Base-by-base conservation (phyloP, 73 alveolate genomes). In the Paramecium tetraurelia region DNA sequence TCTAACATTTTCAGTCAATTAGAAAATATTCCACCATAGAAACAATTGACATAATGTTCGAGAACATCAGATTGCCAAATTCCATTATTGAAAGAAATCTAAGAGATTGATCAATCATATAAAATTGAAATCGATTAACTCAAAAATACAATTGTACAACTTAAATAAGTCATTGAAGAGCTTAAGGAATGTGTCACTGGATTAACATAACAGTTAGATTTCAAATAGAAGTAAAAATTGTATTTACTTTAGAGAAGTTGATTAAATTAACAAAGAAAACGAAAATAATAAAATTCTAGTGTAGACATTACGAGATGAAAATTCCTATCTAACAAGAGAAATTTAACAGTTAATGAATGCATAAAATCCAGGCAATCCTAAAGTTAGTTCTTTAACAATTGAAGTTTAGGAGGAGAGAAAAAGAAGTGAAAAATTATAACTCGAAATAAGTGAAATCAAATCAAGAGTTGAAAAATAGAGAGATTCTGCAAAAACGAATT, bases 81-180 rank as follows among this genome's bases (percentile, higher is more conserved):
- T 20, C 90, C 90, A 22, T 80, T 80, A 80, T 80, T 80, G n/a
- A 80, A 80, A 46, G 90, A 80, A 80, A 80, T 80, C 4, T 80
- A 80, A 80, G 90, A 80, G 24, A 80, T 80, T 24, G 90, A 80
- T 43, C 29, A 80, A 24, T 80, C 90, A 44, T 80, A 80, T 22
- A 80, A 43, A 6, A 12, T 20, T 3, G 90, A 80, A 44, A 80
- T 80, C 7, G 90, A 80, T 22, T 44, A 44, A 44, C 24, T 80
- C 24, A 80, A 80, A 31, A 18, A 41, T 31, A 80, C 46, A 10
- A 44, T 80, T 11, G 3, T 31, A 18, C 41, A 80, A 48, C 46
- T 48, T 44, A 80, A 80, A 48, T 24, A 46, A 18, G 50, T 80
- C 0, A 80, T 80, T 11, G 90, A 80, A 1, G 43, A 80, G 11